Conservation (phyloP, 176 grass and related monocot species). For the Cenchrus purpureus region DNA sequence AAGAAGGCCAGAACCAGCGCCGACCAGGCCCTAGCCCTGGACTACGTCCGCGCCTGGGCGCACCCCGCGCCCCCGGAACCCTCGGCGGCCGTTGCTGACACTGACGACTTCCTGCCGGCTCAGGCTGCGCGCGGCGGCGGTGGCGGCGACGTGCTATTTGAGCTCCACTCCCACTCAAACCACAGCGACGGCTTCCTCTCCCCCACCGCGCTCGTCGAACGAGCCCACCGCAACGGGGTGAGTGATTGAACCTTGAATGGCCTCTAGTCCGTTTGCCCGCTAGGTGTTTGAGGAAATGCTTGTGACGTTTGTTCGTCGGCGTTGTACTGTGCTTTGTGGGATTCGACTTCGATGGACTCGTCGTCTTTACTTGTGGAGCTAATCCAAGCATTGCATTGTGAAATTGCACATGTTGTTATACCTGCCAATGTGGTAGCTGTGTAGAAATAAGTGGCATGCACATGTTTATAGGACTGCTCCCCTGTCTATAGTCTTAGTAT, state of each 20-base stretch:
- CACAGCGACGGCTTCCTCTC: constrained; percentile 91
- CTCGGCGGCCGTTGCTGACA: constrained; percentile 17
- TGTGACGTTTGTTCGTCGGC: not conserved
- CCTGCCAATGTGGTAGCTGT: not conserved
- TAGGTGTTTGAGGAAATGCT: constrained; percentile 45
- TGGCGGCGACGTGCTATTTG: constrained; percentile 58
- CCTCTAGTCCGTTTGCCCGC: not conserved
- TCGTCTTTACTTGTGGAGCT: not conserved
- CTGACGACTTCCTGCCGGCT: constrained; percentile 65
- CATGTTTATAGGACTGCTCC: constrained; percentile 1
- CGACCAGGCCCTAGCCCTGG: constrained; percentile 64
- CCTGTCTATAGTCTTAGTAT: not conserved
- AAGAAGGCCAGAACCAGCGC: constrained; percentile 41
- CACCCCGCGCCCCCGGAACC: constrained; percentile 31
- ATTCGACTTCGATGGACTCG: not conserved
- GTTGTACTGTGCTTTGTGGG: not conserved
- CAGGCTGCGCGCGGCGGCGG: constrained; percentile 26
- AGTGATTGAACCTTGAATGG: not conserved
- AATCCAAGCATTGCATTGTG: not conserved
- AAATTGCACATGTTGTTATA: not conserved
- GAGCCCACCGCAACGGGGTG: constrained; percentile 83
- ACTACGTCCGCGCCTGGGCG: constrained; percentile 77
- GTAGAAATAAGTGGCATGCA: not conserved
- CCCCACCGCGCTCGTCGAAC: constrained; percentile 79
- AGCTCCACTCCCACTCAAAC: constrained; percentile 89